Percentiles rank a stretch among this genome's conserved stretches.
These are phyloP conservation scores for Aspergillus wentii DNA, from an alignment of 495 filamentous ascomycete genomes.

Conservation along the genomic window DNA sequence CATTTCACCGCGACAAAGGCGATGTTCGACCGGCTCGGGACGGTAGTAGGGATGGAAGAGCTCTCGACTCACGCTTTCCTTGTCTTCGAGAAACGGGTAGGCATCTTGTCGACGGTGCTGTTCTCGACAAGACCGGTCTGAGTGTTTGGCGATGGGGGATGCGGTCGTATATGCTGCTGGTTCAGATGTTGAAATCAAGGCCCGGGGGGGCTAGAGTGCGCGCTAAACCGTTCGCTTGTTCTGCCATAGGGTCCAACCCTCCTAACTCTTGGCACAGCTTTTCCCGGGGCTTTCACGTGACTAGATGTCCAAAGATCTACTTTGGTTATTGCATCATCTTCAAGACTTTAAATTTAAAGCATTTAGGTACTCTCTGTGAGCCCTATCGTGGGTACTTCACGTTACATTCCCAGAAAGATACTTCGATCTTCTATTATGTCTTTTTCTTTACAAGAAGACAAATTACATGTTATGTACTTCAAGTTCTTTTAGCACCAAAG, in stretches of 20 bases:
- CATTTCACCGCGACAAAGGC: constrained; percentile 9
- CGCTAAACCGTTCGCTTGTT: constrained; percentile 40
- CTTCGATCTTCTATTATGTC: no score
- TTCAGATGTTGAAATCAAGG: constrained; percentile 42
- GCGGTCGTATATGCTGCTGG: constrained; percentile 30
- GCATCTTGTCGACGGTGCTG: constrained; percentile 58
- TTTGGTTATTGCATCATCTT: no score
- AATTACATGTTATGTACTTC: no score
- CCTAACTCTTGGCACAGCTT: constrained; percentile 8
- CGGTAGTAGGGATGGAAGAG: constrained; percentile 13
- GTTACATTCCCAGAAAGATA: no score
- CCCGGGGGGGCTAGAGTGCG: constrained; percentile 34
- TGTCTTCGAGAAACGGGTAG: constrained; percentile 77
- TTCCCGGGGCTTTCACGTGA: constrained; percentile 9
- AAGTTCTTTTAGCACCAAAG: constrained; percentile 21
- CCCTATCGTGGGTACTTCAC: no score
- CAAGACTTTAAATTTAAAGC: no score
- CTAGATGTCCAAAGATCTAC: no score
- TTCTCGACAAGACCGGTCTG: constrained; percentile 41
- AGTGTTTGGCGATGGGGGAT: constrained; percentile 40
- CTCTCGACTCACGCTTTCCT: constrained; percentile 68
- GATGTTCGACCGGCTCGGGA: constrained; percentile 8
- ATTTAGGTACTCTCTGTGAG: no score
- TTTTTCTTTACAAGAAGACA: no score
- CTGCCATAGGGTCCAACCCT: constrained; percentile 31